Percentiles rank a stretch among this genome's conserved stretches.
Evolutionary conservation across 352 stramenopile species (phyloP).

Genomic region (Peronospora belbahrii): DNA sequence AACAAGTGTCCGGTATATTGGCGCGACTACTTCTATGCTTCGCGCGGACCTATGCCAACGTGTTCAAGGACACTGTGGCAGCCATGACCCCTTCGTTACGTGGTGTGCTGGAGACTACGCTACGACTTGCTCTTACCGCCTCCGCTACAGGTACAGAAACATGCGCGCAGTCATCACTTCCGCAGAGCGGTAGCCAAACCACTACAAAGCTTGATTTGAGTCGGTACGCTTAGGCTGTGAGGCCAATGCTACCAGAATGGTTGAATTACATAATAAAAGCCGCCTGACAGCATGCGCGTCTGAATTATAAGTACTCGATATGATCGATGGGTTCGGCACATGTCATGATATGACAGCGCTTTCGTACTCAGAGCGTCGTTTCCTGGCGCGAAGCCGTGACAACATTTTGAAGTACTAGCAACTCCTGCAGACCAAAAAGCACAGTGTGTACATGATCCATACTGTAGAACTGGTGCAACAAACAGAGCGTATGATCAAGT

Average conservation of each 20-base stretch:
- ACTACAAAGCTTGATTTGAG: slow-evolving; percentile 40
- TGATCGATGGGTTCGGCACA: not conserved
- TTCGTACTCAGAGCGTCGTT: slow-evolving; percentile 32
- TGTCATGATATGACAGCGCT: not conserved
- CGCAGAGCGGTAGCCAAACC: not conserved
- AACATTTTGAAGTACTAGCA: slow-evolving; percentile 37
- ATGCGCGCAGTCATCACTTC: slow-evolving; percentile 4
- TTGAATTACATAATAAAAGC: not conserved
- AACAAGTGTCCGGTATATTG: slow-evolving; percentile 23
- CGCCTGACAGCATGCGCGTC: not conserved
- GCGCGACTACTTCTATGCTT: slow-evolving; percentile 41
- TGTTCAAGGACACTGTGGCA: slow-evolving; percentile 45
- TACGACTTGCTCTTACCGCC: slow-evolving; percentile 38
- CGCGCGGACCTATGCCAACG: slow-evolving; percentile 38
- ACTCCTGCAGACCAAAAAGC: slow-evolving; percentile 38
- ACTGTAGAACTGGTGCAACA: slow-evolving; percentile 29
- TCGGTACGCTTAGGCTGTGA: slow-evolving; percentile 32
- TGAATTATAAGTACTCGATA: slow-evolving; percentile 5
- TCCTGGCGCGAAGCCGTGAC: slow-evolving; percentile 25
- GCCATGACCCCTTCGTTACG: slow-evolving; percentile 34
- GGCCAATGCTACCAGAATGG: slow-evolving; percentile 2
- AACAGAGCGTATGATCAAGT: slow-evolving; percentile 1
- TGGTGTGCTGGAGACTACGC: slow-evolving; percentile 31
- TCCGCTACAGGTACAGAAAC: slow-evolving; percentile 3
- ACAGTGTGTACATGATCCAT: slow-evolving; percentile 43